phyloP scores from a whole-genome alignment of 2,329 filamentous ascomycete species.

The Paraphaeosphaeria sporulosa region DNA sequence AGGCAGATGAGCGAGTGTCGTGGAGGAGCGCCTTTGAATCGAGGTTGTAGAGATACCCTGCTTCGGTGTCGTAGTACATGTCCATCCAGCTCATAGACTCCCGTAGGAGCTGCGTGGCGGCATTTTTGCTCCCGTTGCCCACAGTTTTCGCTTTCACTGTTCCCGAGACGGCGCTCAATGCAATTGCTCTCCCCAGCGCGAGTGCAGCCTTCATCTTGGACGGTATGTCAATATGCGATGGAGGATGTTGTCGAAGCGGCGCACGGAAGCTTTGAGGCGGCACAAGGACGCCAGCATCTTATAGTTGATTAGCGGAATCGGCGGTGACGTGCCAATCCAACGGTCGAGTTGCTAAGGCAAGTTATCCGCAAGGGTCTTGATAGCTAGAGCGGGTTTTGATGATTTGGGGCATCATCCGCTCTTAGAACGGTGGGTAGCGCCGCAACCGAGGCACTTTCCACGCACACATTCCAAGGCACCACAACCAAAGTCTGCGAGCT shows the following conservation, averaged over 20 bases:
- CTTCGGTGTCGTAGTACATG: constrained; percentile 59
- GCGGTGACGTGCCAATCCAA: constrained; percentile 3
- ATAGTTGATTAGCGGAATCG: background rate
- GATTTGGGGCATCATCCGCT: constrained; percentile 6
- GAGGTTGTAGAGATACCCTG: constrained; percentile 63
- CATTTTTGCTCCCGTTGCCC: background rate
- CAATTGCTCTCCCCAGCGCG: background rate
- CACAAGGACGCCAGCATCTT: background rate
- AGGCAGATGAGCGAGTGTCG: constrained; percentile 63
- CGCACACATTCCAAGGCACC: background rate
- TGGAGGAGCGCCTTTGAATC: constrained; percentile 58
- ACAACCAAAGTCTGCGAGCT: background rate
- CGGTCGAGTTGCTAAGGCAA: constrained; percentile 1
- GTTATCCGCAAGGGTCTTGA: background rate
- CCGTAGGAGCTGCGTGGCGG: constrained; percentile 38
- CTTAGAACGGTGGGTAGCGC: background rate
- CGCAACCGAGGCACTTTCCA: background rate
- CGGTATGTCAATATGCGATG: background rate
- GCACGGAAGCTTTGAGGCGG: background rate
- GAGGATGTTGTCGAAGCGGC: background rate
- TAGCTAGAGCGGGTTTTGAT: constrained; percentile 4
- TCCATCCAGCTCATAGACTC: constrained; percentile 65
- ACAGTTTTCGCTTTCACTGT: background rate
- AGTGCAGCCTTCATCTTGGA: background rate
- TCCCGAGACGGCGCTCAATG: background rate